phyloP scores from a whole-genome alignment of 306 rosid species.

The Cicer judaicum region DNA sequence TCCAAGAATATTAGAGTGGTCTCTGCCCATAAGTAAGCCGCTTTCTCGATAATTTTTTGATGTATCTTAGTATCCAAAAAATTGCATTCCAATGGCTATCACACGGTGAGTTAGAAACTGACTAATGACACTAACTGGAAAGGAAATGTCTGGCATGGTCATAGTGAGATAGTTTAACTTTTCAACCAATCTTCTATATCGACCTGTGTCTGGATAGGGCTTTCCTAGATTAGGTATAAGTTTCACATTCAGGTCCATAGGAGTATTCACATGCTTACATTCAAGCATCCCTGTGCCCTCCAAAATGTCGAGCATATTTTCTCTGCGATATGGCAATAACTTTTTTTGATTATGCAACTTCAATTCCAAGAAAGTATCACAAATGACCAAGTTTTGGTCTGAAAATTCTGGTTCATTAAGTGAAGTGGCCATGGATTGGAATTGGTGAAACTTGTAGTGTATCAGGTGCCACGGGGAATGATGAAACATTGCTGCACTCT shows the following conservation, averaged over 20 bases:
- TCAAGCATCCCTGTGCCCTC: background rate
- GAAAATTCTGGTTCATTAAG: no score
- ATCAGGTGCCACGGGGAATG: background rate
- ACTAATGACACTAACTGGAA: background rate
- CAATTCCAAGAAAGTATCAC: background rate
- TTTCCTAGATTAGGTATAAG: background rate
- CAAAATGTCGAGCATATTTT: background rate
- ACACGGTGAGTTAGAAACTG: background rate
- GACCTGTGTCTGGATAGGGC: background rate
- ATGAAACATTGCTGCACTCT: background rate
- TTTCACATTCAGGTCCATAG: background rate
- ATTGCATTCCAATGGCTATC: background rate
- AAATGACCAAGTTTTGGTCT: background rate
- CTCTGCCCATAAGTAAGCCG: background rate
- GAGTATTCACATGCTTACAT: background rate
- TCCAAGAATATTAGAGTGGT: background rate
- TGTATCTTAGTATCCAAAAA: background rate
- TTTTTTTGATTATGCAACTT: background rate
- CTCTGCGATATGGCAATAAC: background rate
- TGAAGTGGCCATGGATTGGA: background rate
- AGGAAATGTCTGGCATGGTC: background rate
- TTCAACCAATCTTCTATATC: background rate
- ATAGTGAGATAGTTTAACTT: background rate
- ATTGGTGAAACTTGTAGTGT: background rate
- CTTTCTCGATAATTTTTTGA: no score